phyloP scores from a whole-genome alignment of 805 yeast species.

The Wickerhamia fluorescens region DNA sequence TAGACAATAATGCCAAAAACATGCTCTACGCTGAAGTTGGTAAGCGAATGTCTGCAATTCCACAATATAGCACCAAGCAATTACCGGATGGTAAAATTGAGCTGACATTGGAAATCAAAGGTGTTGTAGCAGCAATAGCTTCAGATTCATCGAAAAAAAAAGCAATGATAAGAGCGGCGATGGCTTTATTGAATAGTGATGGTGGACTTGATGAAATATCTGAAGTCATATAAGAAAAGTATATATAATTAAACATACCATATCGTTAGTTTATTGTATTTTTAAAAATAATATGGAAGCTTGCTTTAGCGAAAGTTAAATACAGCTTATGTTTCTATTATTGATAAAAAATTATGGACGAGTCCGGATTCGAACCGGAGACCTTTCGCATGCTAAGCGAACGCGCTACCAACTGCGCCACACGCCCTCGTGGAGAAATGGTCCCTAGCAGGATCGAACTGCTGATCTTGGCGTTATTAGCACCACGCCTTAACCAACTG shows the following conservation, averaged over 20 bases:
- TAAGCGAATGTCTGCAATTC: constrained; percentile 25
- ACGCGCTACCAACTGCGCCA: constrained; percentile 84
- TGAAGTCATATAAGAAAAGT: constrained; percentile 1
- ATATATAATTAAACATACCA: not conserved
- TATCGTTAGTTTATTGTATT: no score
- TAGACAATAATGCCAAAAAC: constrained; percentile 32
- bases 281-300: not conserved
- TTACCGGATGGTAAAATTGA: constrained; percentile 4
- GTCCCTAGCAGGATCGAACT: constrained; percentile 38
- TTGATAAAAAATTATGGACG: constrained; percentile 43
- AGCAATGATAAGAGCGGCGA: constrained; percentile 36
- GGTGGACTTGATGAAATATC: constrained; percentile 10
- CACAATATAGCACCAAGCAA: constrained; percentile 20
- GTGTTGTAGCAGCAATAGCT: constrained; percentile 23
- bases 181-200: constrained; percentile 23
- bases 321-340: no score
- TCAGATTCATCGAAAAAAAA: constrained; percentile 30
- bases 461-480: constrained; percentile 49
- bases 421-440: constrained; percentile 46
- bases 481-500: constrained; percentile 57
- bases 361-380: constrained; percentile 75
- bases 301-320: no score
- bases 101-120: constrained; percentile 22
- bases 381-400: constrained; percentile 76
- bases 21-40: constrained; percentile 33